phyloP scores from a whole-genome alignment of 106 monocot genomes.

The Allium fistulosum region DNA sequence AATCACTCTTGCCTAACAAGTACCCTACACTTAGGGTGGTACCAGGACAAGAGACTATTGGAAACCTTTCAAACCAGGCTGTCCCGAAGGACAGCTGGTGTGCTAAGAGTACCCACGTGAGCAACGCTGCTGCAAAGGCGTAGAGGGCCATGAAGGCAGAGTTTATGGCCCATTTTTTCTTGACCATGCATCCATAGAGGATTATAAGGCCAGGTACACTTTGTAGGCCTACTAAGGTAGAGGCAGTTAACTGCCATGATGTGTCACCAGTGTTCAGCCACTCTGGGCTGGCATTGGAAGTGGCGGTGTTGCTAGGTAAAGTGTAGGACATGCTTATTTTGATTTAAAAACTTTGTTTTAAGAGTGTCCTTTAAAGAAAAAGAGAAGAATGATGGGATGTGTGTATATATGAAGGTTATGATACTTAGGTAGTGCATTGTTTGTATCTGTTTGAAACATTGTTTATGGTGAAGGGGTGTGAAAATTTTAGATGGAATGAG shows the following conservation, averaged over 20 bases:
- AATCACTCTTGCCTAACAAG: neutral
- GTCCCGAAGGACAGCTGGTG: slow-evolving; percentile 4
- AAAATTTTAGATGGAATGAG: no score
- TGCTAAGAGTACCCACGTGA: neutral
- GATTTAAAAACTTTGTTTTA: no score
- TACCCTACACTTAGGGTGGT: neutral
- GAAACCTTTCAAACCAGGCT: no score
- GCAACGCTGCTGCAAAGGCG: slow-evolving; percentile 17
- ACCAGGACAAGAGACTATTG: neutral
- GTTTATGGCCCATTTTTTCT: slow-evolving; percentile 41
- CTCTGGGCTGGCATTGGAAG: slow-evolving; percentile 5
- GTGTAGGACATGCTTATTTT: no score
- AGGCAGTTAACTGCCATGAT: slow-evolving; percentile 30
- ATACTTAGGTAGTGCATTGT: no score
- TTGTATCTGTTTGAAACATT: no score
- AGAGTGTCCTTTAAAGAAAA: no score
- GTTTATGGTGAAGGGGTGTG: no score
- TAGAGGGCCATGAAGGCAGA: slow-evolving; percentile 44
- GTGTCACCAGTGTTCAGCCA: slow-evolving; percentile 43
- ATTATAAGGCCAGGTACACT: slow-evolving; percentile 13
- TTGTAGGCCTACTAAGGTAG: slow-evolving; percentile 30
- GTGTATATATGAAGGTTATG: no score
- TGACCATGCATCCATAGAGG: slow-evolving; percentile 22
- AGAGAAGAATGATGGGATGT: no score
- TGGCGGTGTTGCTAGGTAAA: neutral